Conservation (phyloP, 1,284 basidiomycete genomes). For the Singerocomus rubriflavus region DNA sequence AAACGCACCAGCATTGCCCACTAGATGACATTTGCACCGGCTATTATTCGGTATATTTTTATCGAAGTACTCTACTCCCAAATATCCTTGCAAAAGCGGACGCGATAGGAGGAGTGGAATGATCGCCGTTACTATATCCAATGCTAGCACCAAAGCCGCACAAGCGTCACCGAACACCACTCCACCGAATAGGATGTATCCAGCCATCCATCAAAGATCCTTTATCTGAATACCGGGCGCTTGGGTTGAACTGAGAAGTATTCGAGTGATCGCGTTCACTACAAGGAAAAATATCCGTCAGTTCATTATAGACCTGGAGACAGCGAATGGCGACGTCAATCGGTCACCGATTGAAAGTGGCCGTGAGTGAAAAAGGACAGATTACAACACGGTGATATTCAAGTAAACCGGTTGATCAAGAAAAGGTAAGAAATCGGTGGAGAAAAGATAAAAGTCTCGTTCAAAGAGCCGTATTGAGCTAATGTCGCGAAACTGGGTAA, state of each 20-base stretch:
- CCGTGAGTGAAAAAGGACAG: background rate
- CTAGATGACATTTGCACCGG: background rate
- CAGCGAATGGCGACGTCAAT: slow-evolving; percentile 12
- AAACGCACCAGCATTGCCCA: background rate
- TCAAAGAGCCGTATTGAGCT: background rate
- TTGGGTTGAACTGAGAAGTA: slow-evolving; percentile 81
- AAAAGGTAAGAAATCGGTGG: background rate
- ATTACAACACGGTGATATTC: slow-evolving; percentile 1
- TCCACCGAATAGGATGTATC: background rate
- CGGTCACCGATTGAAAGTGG: slow-evolving; percentile 5
- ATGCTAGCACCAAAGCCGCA: slow-evolving; percentile 22
- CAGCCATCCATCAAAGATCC: slow-evolving; percentile 24
- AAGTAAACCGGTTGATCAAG: background rate
- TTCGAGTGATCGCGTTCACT: slow-evolving; percentile 72
- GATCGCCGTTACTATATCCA: slow-evolving; percentile 25
- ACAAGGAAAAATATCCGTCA: slow-evolving; percentile 12
- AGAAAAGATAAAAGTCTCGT: background rate
- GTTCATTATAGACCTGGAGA: slow-evolving; percentile 7
- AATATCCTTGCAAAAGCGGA: background rate
- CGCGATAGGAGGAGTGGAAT: background rate
- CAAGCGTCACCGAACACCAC: slow-evolving; percentile 11
- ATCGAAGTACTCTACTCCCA: background rate
- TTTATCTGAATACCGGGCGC: slow-evolving; percentile 80
- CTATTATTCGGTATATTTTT: slow-evolving; percentile 5
- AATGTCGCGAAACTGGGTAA: slow-evolving; percentile 1